Base-by-base conservation (phyloP, 2,329 filamentous ascomycete genomes). In the Ophiostoma piceae region DNA sequence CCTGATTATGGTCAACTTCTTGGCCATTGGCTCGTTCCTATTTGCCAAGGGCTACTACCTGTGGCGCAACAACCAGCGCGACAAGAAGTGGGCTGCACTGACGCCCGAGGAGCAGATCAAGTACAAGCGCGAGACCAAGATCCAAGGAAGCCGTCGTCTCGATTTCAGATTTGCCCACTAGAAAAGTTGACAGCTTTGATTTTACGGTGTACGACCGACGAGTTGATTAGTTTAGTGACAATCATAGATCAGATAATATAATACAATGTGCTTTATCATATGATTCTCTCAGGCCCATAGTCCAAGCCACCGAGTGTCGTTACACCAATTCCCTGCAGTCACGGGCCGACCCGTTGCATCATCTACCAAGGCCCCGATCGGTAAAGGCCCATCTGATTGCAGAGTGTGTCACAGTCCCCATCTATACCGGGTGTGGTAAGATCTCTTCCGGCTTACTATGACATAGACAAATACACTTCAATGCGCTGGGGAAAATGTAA, bases 71-170 rank as follows among this genome's bases (percentile, higher is more conserved):
- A 79, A 77, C 72, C 79, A 77, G 71, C 80, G 81, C 66, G 82
- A 84, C 14, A 73, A 71, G 41, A 75, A 79, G 14, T 87, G 85
- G 85, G 77, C 80, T 26, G 76, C 77, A 8, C 82, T 87, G 81
- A 82, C 75, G 8, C 77, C 79, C 51, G 81, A 83, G 26, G 81
- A 86, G 74, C 80, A 80, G 74, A 77, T 77, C 2, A 73, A 80
- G n/a, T 89, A 88, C 74, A 77, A 86, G 2, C 74, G 76, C 22
- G 79, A 77, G 7, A 82, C 81, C 9, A 79, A 75, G 37, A 78
- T 81, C 41, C 76, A 79, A 66, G 83, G 83, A 35, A 82, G 80
- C 68, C 80, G 82, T 74, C 77, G 78, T 73, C 72, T 82, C 57
- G 80, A 82, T 74, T 82, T 83, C 37, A 76, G 79, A 71, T 79